A percentile compares a stretch with the other conserved stretches of the same genome.
These are phyloP conservation scores for Boletus semigastroideus DNA, from an alignment of 1,284 basidiomycete species.

Conservation along the genomic window DNA sequence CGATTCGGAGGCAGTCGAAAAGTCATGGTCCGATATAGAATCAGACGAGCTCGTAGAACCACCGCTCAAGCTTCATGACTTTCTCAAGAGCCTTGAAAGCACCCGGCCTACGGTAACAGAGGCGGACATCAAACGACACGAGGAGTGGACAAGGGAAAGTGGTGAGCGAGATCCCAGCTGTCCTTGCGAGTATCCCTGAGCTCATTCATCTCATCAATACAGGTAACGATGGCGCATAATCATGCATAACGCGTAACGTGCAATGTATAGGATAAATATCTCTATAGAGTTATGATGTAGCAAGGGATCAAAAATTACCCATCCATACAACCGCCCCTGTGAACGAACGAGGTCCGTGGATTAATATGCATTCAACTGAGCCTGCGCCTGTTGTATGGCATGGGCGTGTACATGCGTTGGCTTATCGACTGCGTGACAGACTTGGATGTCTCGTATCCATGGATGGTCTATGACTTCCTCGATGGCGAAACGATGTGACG, in stretches of 20 bases:
- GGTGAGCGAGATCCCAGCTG: slow-evolving; percentile 42
- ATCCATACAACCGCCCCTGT: background rate
- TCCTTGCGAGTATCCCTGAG: background rate
- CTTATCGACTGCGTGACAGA: slow-evolving; percentile 61
- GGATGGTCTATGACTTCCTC: slow-evolving; percentile 84
- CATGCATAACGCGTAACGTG: slow-evolving; percentile 35
- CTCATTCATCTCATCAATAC: background rate
- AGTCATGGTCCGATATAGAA: slow-evolving; percentile 90
- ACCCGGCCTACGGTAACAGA: slow-evolving; percentile 89
- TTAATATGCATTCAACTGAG: slow-evolving; percentile 24
- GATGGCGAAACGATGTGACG: slow-evolving; percentile 74
- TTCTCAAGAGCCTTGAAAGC: slow-evolving; percentile 79
- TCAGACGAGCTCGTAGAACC: slow-evolving; percentile 92
- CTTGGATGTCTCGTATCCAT: slow-evolving; percentile 81
- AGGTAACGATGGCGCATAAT: slow-evolving; percentile 47
- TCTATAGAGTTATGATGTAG: slow-evolving; percentile 14
- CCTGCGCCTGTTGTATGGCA: slow-evolving; percentile 51
- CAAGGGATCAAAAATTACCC: background rate
- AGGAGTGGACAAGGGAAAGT: slow-evolving; percentile 90
- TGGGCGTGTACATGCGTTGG: slow-evolving; percentile 69
- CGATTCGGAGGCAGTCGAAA: slow-evolving; percentile 83
- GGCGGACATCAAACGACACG: slow-evolving; percentile 88
- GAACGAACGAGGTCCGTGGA: background rate
- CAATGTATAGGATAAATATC: slow-evolving; percentile 13
- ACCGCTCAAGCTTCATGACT: slow-evolving; percentile 76